Conservation (phyloP, 1,284 basidiomycete species). For the Entoloma clypeatum region DNA sequence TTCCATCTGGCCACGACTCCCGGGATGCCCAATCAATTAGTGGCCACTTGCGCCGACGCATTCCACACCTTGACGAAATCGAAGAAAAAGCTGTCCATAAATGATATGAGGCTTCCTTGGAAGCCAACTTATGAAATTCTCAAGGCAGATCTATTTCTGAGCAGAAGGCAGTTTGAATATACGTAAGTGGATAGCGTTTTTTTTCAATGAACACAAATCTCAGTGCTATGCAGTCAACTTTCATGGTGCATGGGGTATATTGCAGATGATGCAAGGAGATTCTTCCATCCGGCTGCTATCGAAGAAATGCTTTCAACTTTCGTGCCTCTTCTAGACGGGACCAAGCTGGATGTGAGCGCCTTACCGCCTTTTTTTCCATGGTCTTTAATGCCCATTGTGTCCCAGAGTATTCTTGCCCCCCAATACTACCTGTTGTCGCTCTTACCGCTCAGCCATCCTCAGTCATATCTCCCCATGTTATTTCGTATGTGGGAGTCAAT, state of each 20-base stretch:
- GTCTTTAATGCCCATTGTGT: conserved; percentile 14
- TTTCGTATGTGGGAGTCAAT: conserved; percentile 81
- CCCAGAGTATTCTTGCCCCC: conserved; percentile 72
- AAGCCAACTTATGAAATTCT: conserved; percentile 80
- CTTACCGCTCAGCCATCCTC: conserved; percentile 74
- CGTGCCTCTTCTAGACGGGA: conserved; percentile 74
- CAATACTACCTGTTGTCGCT: conserved; percentile 83
- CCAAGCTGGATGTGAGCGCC: conserved; percentile 62
- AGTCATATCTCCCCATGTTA: conserved; percentile 77
- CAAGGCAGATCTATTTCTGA: conserved; percentile 79
- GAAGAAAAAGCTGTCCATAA: conserved; percentile 72
- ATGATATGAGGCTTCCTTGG: conserved; percentile 89
- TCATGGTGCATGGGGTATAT: conserved; percentile 85
- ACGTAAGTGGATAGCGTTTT: conserved; percentile 43
- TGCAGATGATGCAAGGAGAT: conserved; percentile 77
- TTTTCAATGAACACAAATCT: conserved; percentile 6
- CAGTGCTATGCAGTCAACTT: conserved; percentile 55
- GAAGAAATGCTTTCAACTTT: conserved; percentile 88
- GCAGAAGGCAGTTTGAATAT: conserved; percentile 78
- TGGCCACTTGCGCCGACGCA: conserved; percentile 57
- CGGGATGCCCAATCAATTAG: conserved; percentile 57
- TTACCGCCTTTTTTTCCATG: conserved; percentile 3
- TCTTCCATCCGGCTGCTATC: conserved; percentile 88
- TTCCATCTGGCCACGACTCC: conserved; percentile 64
- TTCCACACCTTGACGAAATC: conserved; percentile 58